Evolutionary conservation across 768 basidiomycete species (phyloP).

Genomic region (Suillus sp.): DNA sequence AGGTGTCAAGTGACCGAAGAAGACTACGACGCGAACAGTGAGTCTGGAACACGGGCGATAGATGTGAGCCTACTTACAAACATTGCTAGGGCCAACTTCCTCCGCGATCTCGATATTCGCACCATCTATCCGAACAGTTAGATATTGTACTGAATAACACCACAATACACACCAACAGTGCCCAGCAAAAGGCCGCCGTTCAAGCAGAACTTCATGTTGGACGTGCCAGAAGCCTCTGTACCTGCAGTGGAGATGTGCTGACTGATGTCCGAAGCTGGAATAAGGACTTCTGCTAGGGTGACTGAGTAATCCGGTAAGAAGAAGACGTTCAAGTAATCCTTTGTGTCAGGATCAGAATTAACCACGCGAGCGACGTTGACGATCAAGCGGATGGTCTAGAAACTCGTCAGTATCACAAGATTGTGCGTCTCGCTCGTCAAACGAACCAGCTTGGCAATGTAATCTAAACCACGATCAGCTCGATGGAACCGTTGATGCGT

Average conservation of each 20-base stretch:
- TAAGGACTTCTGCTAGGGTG: constrained; percentile 78
- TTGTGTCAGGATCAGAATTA: constrained; percentile 80
- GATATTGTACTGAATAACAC: not conserved
- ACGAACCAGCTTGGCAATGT: constrained; percentile 84
- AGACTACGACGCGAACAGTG: constrained; percentile 52
- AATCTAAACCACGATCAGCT: constrained; percentile 49
- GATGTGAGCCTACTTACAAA: constrained; percentile 59
- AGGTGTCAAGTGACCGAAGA: constrained; percentile 87
- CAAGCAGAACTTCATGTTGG: constrained; percentile 88
- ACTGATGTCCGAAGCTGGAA: constrained; percentile 91
- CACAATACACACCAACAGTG: constrained; percentile 58
- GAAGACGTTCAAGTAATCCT: constrained; percentile 82
- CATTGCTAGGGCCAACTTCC: constrained; percentile 90
- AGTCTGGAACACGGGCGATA: not conserved
- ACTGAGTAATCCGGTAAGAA: constrained; percentile 98
- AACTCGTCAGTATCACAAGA: constrained; percentile 3
- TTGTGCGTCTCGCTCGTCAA: not conserved
- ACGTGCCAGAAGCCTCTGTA: constrained; percentile 84
- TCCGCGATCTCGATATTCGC: constrained; percentile 98
- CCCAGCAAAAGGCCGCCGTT: constrained; percentile 90
- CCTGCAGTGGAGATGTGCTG: constrained; percentile 98
- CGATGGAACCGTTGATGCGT: constrained; percentile 8
- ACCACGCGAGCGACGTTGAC: constrained; percentile 79
- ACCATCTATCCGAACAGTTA: constrained; percentile 56
- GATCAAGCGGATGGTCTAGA: constrained; percentile 87